These are phyloP conservation scores for Nicotiana noctiflora DNA, from an alignment of 257 asterid species.

Conservation along the genomic window DNA sequence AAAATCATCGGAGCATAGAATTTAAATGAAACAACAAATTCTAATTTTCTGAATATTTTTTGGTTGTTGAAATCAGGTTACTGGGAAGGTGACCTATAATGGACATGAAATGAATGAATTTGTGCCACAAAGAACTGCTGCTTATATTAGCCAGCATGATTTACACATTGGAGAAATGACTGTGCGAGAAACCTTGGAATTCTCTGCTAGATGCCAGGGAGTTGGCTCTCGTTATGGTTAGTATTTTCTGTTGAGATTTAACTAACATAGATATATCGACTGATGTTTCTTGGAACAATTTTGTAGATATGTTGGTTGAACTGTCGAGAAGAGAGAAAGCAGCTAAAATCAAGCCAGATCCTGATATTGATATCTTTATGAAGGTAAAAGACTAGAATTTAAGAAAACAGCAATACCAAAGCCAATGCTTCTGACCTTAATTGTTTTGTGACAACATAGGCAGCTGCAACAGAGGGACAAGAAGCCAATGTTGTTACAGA, in stretches of 20 bases:
- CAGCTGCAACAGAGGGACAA: constrained; percentile 32
- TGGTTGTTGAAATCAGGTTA: not conserved
- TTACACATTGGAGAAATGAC: constrained; percentile 70
- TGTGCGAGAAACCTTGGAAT: constrained; percentile 59
- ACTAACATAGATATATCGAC: not conserved
- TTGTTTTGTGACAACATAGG: constrained; percentile 20
- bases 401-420: no score
- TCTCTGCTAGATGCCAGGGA: constrained; percentile 65
- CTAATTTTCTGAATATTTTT: not conserved
- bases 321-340: constrained; percentile 34
- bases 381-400: constrained; percentile 17
- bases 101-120: constrained; percentile 52
- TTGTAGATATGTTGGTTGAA: constrained; percentile 22
- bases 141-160: constrained; percentile 58
- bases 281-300: not conserved
- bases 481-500: constrained; percentile 35
- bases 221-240: constrained; percentile 62
- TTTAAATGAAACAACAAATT: no score
- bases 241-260: not conserved
- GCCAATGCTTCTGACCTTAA: no score
- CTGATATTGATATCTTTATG: constrained; percentile 32
- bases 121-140: constrained; percentile 51
- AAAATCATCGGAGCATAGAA: not conserved
- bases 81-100: constrained; percentile 29
- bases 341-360: constrained; percentile 32